These are phyloP conservation scores for Penicillium sp. DNA, from an alignment of 2,329 filamentous ascomycete genomes.

Conservation along the genomic window DNA sequence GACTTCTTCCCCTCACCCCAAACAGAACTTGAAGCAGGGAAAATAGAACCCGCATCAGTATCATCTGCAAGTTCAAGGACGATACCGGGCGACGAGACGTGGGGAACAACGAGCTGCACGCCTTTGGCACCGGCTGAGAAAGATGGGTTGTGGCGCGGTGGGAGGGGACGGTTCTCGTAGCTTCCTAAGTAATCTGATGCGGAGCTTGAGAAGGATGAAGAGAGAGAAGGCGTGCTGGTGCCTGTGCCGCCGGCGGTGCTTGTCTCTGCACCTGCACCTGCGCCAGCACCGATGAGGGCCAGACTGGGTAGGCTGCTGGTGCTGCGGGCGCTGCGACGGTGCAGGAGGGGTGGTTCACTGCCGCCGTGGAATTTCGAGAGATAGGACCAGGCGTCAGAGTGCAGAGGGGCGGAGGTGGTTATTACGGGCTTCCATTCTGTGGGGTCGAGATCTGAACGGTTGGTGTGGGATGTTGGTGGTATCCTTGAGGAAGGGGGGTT, in stretches of 20 bases:
- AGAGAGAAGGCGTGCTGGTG: conserved; percentile 39
- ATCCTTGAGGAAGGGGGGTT: conserved; percentile 39
- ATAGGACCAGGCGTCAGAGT: conserved; percentile 50
- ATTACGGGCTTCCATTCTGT: conserved; percentile 56
- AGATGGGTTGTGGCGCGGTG: conserved; percentile 46
- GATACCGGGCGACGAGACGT: conserved; percentile 28
- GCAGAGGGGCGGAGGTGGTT: conserved; percentile 30
- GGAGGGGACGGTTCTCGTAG: conserved; percentile 39
- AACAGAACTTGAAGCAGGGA: not conserved
- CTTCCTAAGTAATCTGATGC: conserved; percentile 38
- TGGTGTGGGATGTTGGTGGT: conserved; percentile 41
- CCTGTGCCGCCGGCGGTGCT: conserved; percentile 15
- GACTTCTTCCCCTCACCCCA: not conserved
- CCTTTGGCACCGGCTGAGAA: conserved; percentile 41
- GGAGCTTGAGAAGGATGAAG: conserved; percentile 45
- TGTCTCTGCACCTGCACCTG: no score
- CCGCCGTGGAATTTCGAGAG: conserved; percentile 48
- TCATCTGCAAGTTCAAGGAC: conserved; percentile 13
- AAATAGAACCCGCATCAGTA: not conserved
- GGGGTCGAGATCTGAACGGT: conserved; percentile 52
- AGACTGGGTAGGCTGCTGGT: conserved; percentile 40
- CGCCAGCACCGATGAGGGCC: conserved; percentile 20
- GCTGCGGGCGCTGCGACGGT: conserved; percentile 29
- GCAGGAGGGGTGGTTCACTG: conserved; percentile 23
- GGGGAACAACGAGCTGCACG: conserved; percentile 47